Evolutionary conservation across 306 rosid genomes (phyloP), one percentile per base, ranked within the genome.

Genomic region (Pyrus bretschneideri): DNA sequence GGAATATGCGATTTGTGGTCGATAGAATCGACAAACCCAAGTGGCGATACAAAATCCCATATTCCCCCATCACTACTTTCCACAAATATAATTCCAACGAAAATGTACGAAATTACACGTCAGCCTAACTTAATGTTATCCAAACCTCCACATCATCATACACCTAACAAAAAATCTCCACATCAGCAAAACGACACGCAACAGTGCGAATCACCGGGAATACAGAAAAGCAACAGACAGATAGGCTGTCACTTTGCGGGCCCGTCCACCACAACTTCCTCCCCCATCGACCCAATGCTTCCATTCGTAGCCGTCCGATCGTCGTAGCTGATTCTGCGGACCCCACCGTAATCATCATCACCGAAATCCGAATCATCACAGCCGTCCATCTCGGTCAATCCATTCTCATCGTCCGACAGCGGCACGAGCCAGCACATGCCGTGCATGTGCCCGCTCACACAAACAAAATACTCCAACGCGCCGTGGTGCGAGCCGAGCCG

Each of bases 401-500:
- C 75, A 1, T 83, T 82, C 8, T 85, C 90, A 27, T 88, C 93
- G 0, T 87, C 83, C 4, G 91, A 85, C 76, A 88, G 13, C 8
- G 88, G 85, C 17, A 85, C 91, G 5, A 89, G 85, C 91, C 85
- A 89, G 78, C 91, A 89, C n/a, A 84, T 45, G 5, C 93, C 93
- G 42, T 87, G 77, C 70, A 89, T 67, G 78, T 89, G 93, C 17
- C 93, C 93, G 4, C 81, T 87, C 21, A 89, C 85, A 66, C 93
- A 89, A 5, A 89, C 91, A 57, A 89, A 89, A 27, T 84, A 86
- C 76, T 89, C 93, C 60, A 89, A 35, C 7, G 85, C 86, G 2
- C 88, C 91, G 0, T 87, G 85, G 25, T 51, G 88, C 8, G 93
- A 83, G 79, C 93, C 93, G 29, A 89, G 91, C 84, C 91, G 67